Evolutionary conservation across 2,329 filamentous ascomycete species (phyloP).

Genomic region (Salinomyces thailandicus): DNA sequence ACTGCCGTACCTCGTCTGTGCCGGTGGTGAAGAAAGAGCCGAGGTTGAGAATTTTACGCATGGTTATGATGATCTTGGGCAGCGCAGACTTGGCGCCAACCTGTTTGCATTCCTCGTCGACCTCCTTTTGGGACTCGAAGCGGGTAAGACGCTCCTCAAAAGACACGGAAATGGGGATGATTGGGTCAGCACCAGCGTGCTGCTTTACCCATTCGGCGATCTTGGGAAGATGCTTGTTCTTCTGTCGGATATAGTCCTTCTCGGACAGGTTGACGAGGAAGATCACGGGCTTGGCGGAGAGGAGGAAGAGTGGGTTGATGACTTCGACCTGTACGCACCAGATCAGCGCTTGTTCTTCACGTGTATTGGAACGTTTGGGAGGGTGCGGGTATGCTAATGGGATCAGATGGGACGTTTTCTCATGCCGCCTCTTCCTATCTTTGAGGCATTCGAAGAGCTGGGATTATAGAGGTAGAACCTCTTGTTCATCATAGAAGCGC

Average conservation of each 20-base stretch:
- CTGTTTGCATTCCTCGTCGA: conserved; percentile 76
- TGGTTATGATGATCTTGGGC: conserved; percentile 82
- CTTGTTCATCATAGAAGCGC: conserved; percentile 89
- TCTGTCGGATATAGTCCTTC: conserved; percentile 93
- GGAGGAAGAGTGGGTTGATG: conserved; percentile 91
- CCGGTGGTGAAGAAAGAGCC: conserved; percentile 97
- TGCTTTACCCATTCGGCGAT: conserved; percentile 93
- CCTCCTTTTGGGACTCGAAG: conserved; percentile 67
- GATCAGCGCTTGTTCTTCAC: not conserved
- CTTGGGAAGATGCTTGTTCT: conserved; percentile 97
- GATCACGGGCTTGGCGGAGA: conserved; percentile 93
- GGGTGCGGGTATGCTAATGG: not conserved
- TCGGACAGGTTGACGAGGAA: conserved; percentile 96
- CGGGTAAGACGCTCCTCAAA: conserved; percentile 86
- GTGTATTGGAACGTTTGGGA: not conserved
- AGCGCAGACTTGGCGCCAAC: conserved; percentile 78
- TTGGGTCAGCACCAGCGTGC: conserved; percentile 74
- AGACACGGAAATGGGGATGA: conserved; percentile 84
- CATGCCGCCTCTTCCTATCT: conserved; percentile 64
- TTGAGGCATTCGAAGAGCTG: conserved; percentile 97
- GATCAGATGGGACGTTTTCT: conserved; percentile 59
- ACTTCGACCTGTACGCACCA: conserved; percentile 86
- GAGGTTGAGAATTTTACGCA: conserved; percentile 85
- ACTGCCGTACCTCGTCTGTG: conserved; percentile 91
- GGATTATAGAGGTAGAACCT: conserved; percentile 94